Percentiles rank a stretch among this genome's conserved stretches.
phyloP scores from a whole-genome alignment of 2,329 filamentous ascomycete species.

The Xenoacremonium recifei region DNA sequence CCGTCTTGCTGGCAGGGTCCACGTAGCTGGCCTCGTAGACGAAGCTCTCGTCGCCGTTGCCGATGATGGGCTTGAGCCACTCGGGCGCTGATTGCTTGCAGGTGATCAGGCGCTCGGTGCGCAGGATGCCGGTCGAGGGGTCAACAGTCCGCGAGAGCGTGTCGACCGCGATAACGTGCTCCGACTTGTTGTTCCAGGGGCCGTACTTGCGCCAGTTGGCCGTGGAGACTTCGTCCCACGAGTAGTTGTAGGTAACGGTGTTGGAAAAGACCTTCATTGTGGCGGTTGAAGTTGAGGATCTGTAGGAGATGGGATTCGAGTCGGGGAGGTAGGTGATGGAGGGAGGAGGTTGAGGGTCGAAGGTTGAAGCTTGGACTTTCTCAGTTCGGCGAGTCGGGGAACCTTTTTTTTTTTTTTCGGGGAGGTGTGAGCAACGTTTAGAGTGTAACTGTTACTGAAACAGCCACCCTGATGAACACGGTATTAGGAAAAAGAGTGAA shows the following conservation, averaged over 20 bases:
- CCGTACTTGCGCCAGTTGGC: constrained; percentile 99
- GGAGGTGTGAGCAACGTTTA: no score
- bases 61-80: constrained; percentile 79
- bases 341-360: constrained; percentile 3
- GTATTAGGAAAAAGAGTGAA: no score
- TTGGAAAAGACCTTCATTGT: constrained; percentile 96
- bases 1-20: constrained; percentile 76
- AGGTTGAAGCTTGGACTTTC: constrained; percentile 5
- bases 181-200: constrained; percentile 98
- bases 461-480: no score
- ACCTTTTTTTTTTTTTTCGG: no score
- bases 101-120: constrained; percentile 61
- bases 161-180: constrained; percentile 94
- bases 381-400: constrained; percentile 13
- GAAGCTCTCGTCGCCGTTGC: constrained; percentile 73
- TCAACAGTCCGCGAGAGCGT: constrained; percentile 72
- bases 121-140: constrained; percentile 56
- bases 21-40: constrained; percentile 97
- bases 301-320: neutral
- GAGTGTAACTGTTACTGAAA: no score
- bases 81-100: constrained; percentile 67
- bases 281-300: neutral
- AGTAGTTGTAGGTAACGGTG: constrained; percentile 89
- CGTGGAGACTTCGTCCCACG: constrained; percentile 96
- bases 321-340: constrained; percentile 6